Evolutionary conservation across 495 filamentous ascomycete genomes (phyloP), one percentile per base, ranked within the genome.

Genomic region (Penicillium desertorum): DNA sequence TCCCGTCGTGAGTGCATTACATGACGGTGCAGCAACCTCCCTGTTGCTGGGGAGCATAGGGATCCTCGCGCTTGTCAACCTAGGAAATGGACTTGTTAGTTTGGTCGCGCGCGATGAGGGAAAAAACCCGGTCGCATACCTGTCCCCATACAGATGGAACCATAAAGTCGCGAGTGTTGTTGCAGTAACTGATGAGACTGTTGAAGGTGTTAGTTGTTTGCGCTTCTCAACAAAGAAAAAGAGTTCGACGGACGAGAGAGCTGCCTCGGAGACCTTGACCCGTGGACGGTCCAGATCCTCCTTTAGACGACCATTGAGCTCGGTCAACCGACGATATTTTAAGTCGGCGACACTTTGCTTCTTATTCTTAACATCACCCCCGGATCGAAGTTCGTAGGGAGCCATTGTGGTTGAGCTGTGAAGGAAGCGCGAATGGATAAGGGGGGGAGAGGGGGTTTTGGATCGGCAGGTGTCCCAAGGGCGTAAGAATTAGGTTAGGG

Each of bases 271-370:
- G 47, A 98, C 92, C 67, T 90, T 95, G 67, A 98, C 94, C 57
- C 94, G 84, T 59, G 94, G 90, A 71, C 94, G 83, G 55, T 98
- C 94, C 56, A 98, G 79, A 77, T 98, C 94, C 73, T 98, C 94
- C 65, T 90, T 85, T 70, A 98, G 81, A 62, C 95, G 86, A 64
- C 87, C 86, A 81, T 98, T 98, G 71, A 98, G 84, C 77, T 98
- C 94, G 47, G 91, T 97, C 74, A 98, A 80, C 44, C 95, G 89
- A 61, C 94, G 88, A 62, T 97, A 85, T 79, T 98, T 98, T 54
- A 98, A 84, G 75, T 98, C 94, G 48, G 94, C 95, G 86, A 98
- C 96, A 73, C 90, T 95, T 75, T 98, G 95, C 81, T 96, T 97
- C 83, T 95, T 97, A 79, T 92, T 95, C 82, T 88, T 94, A 68